Conservation (phyloP, 1,284 basidiomycete genomes). For the Coriolopsis trogii region DNA sequence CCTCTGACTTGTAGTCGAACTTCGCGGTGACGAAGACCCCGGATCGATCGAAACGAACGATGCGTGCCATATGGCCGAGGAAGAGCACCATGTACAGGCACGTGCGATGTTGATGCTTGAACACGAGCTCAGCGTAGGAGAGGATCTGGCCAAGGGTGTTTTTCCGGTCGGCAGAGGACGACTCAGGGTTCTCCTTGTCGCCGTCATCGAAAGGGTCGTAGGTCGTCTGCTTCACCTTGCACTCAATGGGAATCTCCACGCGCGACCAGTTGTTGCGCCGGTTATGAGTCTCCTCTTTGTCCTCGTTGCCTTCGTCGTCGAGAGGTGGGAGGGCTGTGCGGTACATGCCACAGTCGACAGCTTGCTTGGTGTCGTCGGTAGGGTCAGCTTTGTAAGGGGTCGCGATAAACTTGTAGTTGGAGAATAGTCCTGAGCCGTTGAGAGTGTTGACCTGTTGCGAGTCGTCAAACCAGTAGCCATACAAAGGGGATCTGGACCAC, state of each 20-base stretch:
- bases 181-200: not conserved
- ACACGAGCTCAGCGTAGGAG: not conserved
- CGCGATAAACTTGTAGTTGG: not conserved
- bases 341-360: not conserved
- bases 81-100: conserved; percentile 1
- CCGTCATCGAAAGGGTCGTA: conserved; percentile 12
- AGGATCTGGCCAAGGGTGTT: conserved; percentile 2
- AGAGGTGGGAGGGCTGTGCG: not conserved
- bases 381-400: not conserved
- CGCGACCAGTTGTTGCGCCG: conserved; percentile 2
- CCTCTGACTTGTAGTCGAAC: conserved; percentile 5
- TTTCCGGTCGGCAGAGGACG: not conserved
- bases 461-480: no score
- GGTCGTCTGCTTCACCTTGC: not conserved
- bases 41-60: conserved; percentile 7
- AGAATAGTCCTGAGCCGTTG: conserved; percentile 12
- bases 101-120: conserved; percentile 6
- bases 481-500: no score
- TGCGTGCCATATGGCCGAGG: conserved; percentile 2
- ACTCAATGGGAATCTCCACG: conserved; percentile 8
- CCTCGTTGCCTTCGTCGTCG: not conserved
- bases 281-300: no score
- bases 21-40: conserved; percentile 2
- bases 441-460: no score
- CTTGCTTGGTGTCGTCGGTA: not conserved